Percentiles rank a stretch among this genome's conserved stretches.
Evolutionary conservation across 2,329 filamentous ascomycete species (phyloP).

Genomic region (Hypoxylon sp.): DNA sequence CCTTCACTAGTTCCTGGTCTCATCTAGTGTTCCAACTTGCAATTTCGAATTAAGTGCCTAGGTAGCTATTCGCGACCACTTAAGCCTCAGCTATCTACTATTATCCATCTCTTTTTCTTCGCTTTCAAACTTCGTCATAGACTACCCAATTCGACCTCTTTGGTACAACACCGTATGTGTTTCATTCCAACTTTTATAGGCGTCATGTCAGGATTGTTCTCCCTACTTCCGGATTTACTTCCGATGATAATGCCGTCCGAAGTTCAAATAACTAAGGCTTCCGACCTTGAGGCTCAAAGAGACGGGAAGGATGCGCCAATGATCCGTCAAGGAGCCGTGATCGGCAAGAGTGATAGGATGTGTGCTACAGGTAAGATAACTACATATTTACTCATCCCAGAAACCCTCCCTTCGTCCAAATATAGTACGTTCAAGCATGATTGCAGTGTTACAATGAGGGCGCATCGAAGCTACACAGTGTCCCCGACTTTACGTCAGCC

Average conservation of each 20-base stretch:
- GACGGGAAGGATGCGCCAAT: constrained; percentile 52
- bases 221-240: constrained; percentile 70
- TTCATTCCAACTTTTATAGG: constrained; percentile 25
- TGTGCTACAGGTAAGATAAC: constrained; percentile 72
- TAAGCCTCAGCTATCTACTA: constrained; percentile 18
- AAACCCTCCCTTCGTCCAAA: constrained; percentile 13
- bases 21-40: neutral
- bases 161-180: constrained; percentile 32
- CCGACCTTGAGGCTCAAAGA: constrained; percentile 61
- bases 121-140: constrained; percentile 20
- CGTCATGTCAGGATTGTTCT: constrained; percentile 66
- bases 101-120: constrained; percentile 7
- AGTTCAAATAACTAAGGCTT: constrained; percentile 69
- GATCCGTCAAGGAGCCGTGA: constrained; percentile 68
- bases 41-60: constrained; percentile 3
- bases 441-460: constrained; percentile 23
- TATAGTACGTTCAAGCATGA: constrained; percentile 6
- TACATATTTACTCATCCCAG: constrained; percentile 12
- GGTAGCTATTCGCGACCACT: constrained; percentile 14
- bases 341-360: constrained; percentile 74
- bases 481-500: constrained; percentile 30
- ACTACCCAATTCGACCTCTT: constrained; percentile 2
- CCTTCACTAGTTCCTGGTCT: constrained; percentile 1
- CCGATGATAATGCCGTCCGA: constrained; percentile 71
- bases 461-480: constrained; percentile 4